Conservation (phyloP, 805 yeast genomes). For the Candida caryicola region DNA sequence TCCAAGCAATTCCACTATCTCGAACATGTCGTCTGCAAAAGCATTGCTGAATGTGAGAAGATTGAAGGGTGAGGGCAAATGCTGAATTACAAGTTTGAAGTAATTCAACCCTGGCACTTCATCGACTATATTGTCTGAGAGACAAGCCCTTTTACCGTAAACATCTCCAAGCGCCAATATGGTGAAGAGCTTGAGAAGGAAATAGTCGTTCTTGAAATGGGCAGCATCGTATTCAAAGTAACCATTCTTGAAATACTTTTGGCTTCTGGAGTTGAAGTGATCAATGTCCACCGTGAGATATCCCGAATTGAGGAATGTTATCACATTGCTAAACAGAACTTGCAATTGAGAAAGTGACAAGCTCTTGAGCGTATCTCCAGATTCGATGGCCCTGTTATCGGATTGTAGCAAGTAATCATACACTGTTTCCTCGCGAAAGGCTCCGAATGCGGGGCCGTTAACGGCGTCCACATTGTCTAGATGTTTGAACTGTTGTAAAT, state of each 20-base stretch:
- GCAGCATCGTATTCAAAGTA: not conserved
- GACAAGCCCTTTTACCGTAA: conserved; percentile 13
- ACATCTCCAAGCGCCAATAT: conserved; percentile 23
- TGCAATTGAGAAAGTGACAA: not conserved
- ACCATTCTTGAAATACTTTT: conserved; percentile 15
- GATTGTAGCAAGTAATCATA: conserved; percentile 16
- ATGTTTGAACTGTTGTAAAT: conserved; percentile 16
- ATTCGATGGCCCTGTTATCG: not conserved
- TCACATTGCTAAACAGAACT: conserved; percentile 15
- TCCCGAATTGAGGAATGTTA: conserved; percentile 21
- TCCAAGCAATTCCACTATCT: conserved; percentile 24
- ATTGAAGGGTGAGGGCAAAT: conserved; percentile 19
- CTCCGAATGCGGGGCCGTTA: conserved; percentile 22
- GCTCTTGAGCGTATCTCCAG: not conserved
- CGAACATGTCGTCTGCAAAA: conserved; percentile 13
- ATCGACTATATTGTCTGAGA: conserved; percentile 2
- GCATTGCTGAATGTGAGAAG: conserved; percentile 12
- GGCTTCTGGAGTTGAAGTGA: conserved; percentile 13
- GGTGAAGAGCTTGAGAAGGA: conserved; percentile 19
- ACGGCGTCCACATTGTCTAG: conserved; percentile 7
- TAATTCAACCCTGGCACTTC: conserved; percentile 22
- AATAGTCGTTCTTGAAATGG: conserved; percentile 10
- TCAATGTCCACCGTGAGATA: conserved; percentile 23
- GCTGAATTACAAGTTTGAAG: conserved; percentile 18
- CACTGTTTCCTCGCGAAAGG: conserved; percentile 21